Evolutionary conservation across 2,329 filamentous ascomycete genomes (phyloP).

Genomic region (Ceratocystis colombiana): DNA sequence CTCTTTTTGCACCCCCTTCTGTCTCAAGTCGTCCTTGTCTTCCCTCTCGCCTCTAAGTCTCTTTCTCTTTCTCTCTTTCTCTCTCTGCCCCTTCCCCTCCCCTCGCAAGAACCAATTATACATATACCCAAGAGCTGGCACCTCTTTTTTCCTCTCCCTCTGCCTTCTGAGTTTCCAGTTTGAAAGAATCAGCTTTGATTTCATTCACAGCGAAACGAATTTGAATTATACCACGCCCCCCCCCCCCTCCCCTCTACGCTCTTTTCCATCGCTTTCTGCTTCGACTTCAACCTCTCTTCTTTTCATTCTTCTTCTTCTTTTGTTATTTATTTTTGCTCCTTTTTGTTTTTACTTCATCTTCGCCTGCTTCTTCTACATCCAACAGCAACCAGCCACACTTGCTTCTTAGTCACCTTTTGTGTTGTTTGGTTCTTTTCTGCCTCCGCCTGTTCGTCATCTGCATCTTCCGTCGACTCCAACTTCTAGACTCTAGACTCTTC

Average conservation of each 20-base stretch:
- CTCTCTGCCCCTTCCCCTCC: slow-evolving; percentile 5
- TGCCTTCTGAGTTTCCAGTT: slow-evolving; percentile 33
- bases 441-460: not conserved
- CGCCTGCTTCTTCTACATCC: slow-evolving; percentile 27
- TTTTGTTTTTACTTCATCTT: slow-evolving; percentile 24
- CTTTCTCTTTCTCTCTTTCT: slow-evolving; percentile 7
- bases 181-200: slow-evolving; percentile 33
- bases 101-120: slow-evolving; percentile 31
- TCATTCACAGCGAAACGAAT: slow-evolving; percentile 36
- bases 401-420: not conserved
- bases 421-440: slow-evolving; percentile 1
- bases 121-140: slow-evolving; percentile 43
- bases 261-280: slow-evolving; percentile 24
- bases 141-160: slow-evolving; percentile 35
- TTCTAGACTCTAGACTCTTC: not conserved
- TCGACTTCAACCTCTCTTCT: slow-evolving; percentile 15
- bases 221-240: slow-evolving; percentile 21
- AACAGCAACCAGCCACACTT: no score
- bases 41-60: slow-evolving; percentile 30
- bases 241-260: slow-evolving; percentile 7
- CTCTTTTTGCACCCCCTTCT: slow-evolving; percentile 30
- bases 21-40: slow-evolving; percentile 34
- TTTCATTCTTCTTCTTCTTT: slow-evolving; percentile 16
- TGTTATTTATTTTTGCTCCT: slow-evolving; percentile 9
- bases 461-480: not conserved